phyloP scores from a whole-genome alignment of 768 basidiomycete species.

The Calocybe cyanea region DNA sequence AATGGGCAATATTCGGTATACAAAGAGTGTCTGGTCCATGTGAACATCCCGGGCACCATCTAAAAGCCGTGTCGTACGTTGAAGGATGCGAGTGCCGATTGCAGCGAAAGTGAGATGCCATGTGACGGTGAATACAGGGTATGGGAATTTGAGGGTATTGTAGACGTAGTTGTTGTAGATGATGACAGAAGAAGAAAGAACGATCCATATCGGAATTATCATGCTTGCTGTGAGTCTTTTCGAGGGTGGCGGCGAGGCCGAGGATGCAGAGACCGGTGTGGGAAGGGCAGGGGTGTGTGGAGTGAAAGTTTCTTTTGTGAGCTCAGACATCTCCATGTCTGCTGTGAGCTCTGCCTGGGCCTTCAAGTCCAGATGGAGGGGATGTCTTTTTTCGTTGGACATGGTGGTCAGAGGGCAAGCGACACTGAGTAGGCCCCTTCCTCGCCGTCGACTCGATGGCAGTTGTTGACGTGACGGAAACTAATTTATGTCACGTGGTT shows the following conservation, averaged over 20 bases:
- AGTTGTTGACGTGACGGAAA: no score
- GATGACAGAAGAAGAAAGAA: slow-evolving; percentile 85
- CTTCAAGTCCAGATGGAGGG: no score
- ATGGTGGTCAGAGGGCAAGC: no score
- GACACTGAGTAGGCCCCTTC: no score
- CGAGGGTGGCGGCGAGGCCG: slow-evolving; percentile 21
- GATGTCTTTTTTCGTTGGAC: slow-evolving; percentile 6
- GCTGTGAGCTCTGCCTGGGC: no score
- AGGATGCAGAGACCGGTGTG: slow-evolving; percentile 23
- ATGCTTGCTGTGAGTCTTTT: slow-evolving; percentile 57
- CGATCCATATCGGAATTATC: slow-evolving; percentile 93
- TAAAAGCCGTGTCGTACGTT: slow-evolving; percentile 76
- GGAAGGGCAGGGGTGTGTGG: slow-evolving; percentile 5
- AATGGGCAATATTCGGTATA: slow-evolving; percentile 88
- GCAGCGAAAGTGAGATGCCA: slow-evolving; percentile 79
- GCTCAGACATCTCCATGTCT: slow-evolving; percentile 11
- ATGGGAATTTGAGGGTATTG: slow-evolving; percentile 80
- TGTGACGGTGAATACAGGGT: slow-evolving; percentile 90
- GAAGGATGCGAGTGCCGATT: slow-evolving; percentile 81
- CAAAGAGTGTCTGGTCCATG: slow-evolving; percentile 74
- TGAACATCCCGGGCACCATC: slow-evolving; percentile 77
- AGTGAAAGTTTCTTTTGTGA: slow-evolving; percentile 4
- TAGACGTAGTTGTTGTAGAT: slow-evolving; percentile 94
- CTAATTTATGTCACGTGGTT: no score
- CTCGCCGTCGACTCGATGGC: no score